Evolutionary conservation across 192 early-diverging fungal species (phyloP), one percentile per base, ranked within the genome.

Genomic region (Spinellus fusiger): DNA sequence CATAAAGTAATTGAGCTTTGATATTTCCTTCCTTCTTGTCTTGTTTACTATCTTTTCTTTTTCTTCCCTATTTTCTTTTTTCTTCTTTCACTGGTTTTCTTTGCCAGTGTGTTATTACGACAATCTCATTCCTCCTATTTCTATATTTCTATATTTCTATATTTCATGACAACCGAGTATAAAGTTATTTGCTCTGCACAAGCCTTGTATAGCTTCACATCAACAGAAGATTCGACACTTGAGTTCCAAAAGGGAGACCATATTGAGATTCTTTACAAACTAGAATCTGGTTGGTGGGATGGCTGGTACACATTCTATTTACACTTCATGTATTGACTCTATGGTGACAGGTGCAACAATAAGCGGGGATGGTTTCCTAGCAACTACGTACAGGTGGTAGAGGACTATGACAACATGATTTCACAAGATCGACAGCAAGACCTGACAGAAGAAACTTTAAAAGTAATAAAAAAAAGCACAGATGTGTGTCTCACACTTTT

Each of bases 241-340:
- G 78, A 84, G 5, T 96, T 98, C 72, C 79, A 81, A 54, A 78
- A 84, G 58, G 93, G 89, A 57, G 92, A 96, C 64, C 73, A 88
- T 56, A 94, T 98, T 65, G 86, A 93, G 61, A 95, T 98, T 5
- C 73, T 95, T 8, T 86, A 85, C 8, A 89, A 91, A 60, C 86
- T 97, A 28, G 84, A 88, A 59, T 91, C 91, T 0, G 96, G 95
- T 13, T 98, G 96, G 96, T 98, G 96, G 96, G 93, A 95, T 64
- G 96, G 96, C 15, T 68, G 86, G 72, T 56, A 60, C 22, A 51
- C 5, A 3, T 3, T n/a, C 1, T 47, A 23, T 35, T 55, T 56
- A 35, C 28, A 16, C 26, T 40, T 7, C 16, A 37, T 37, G 10
- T 40, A 4, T 20, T 20, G 18, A 32, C 20, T 31, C 34, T 22